phyloP scores from a whole-genome alignment of 305 asterid genomes.

The Solanum chacoense region DNA sequence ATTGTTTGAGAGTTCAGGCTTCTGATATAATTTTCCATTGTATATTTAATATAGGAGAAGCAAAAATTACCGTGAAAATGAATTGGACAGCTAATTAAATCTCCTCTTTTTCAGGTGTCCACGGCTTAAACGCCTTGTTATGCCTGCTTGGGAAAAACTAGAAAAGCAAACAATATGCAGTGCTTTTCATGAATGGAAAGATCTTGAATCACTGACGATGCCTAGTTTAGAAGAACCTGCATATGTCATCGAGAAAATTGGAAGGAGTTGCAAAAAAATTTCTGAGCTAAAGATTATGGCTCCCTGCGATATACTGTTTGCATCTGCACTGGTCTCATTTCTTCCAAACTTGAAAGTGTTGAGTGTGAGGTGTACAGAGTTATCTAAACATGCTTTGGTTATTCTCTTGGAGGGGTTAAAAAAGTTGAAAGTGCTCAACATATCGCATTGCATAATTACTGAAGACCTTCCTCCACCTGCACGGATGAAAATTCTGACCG shows the following conservation, averaged over 20 bases:
- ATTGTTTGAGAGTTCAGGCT: background rate
- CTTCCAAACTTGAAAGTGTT: slow-evolving; percentile 56
- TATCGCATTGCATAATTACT: slow-evolving; percentile 56
- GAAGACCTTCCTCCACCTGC: slow-evolving; percentile 26
- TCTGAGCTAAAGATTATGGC: slow-evolving; percentile 49
- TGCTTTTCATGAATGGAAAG: slow-evolving; percentile 43
- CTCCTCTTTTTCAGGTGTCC: slow-evolving; percentile 46
- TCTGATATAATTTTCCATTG: background rate
- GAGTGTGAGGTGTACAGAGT: slow-evolving; percentile 52
- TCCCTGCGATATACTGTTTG: slow-evolving; percentile 44
- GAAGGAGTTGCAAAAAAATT: slow-evolving; percentile 39
- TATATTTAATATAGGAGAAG: background rate
- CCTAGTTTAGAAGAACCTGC: slow-evolving; percentile 14
- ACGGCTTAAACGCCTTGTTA: slow-evolving; percentile 49
- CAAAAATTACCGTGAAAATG: background rate
- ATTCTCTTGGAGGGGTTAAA: slow-evolving; percentile 40
- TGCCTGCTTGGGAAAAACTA: slow-evolving; percentile 86
- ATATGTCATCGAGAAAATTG: background rate
- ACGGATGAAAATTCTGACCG: slow-evolving; percentile 13
- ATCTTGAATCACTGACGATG: slow-evolving; percentile 69
- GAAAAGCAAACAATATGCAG: slow-evolving; percentile 48
- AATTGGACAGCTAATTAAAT: background rate
- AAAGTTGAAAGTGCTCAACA: slow-evolving; percentile 58
- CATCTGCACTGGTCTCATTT: slow-evolving; percentile 29
- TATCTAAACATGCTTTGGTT: slow-evolving; percentile 39